Base-by-base conservation (phyloP, 495 filamentous ascomycete species). In the Neurospora sp. region DNA sequence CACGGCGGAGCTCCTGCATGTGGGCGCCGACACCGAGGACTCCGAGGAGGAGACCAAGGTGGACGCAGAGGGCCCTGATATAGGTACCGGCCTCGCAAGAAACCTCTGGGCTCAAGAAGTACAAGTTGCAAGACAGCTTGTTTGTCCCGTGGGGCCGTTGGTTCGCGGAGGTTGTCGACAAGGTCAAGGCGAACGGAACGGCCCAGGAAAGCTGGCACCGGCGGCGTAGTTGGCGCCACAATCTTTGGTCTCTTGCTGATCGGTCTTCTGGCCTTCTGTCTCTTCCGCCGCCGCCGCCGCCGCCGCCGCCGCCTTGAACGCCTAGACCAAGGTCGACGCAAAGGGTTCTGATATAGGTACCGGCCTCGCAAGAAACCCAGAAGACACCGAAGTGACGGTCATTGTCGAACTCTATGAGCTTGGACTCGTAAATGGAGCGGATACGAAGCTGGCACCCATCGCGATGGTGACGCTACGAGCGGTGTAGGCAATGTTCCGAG, bases 321-420 rank as follows among this genome's bases (percentile, higher is more conserved):
- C 35, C 35, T 37, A 37, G 39, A 14, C 96, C 96, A 75, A 99
- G 83, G 85, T 98, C 95, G 46, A 98, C 96, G 84, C 96, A 99
- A 22, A 99, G 89, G 14, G 96, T 44, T 6, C 41, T 16, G 16
- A 44, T 44, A 5, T 44, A 99, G 39, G 96, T 98, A 78, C 96
- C 96, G 73, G 96, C 96, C 83, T 98, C 96, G 81, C 96, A 98
- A 82, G 92, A 95, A 73, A 98, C 96, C 96, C 95, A 98, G 88
- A 99, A 99, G 44, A 98, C 94, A 81, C 91, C 96, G n/a, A 99
- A 88, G 80, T 98, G 93, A 73, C 96, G 89, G 72, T 98, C 94
- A 81, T 98, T 97, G 83, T 98, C 94, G 79, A 97, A 98, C 83
- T 99, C 94, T 76, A 94, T 91, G 48, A 97, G 85, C 83, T 94